Evolutionary conservation across 2,329 filamentous ascomycete genomes (phyloP), one percentile per base, ranked within the genome.

Genomic region (Parasarocladium wereldwijsianum): DNA sequence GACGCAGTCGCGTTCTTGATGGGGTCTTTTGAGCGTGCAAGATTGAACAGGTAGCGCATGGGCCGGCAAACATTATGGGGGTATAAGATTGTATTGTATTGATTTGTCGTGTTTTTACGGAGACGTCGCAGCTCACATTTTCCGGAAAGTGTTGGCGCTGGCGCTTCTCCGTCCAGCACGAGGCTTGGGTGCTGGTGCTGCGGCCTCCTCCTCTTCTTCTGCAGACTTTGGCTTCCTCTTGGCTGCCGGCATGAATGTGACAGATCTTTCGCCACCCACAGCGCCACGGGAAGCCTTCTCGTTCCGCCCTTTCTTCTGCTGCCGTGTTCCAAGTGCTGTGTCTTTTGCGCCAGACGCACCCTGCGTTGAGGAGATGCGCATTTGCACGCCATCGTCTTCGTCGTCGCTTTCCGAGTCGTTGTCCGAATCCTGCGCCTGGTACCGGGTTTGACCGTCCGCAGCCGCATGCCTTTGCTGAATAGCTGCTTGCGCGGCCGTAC

Each of bases 81-180:
- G 13, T 21, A 17, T 12, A 23, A 13, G 11, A 16, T 26, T 22
- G 17, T 8, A 21, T n/a, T 8, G 8, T n/a, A 8, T n/a, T 21
- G 19, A n/a, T n/a, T 8, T 21, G 15, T 23, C 20, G 36, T 38
- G 39, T 36, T 27, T 29, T 30, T 32, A 18, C 28, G 26, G 6
- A 7, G 14, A 5, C 7, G 7, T 14, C 18, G 5, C 15, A 13
- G 9, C 36, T 50, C 57, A 77, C 60, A 82, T 64, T 45, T 62
- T 66, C 49, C 77, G 68, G 50, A 85, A 81, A 23, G 74, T 74
- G 53, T 87, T 86, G 31, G 66, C 67, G 52, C 78, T 84, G 29
- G 81, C 81, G 51, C 77, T 85, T 43, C 80, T 61, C 43, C 80
- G 69, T 33, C 49, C 47, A 32, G 57, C 57, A 26, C 32, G 34